These are phyloP conservation scores for Colletotrichum magnum DNA, from an alignment of 2,329 filamentous ascomycete species.

Conservation along the genomic window DNA sequence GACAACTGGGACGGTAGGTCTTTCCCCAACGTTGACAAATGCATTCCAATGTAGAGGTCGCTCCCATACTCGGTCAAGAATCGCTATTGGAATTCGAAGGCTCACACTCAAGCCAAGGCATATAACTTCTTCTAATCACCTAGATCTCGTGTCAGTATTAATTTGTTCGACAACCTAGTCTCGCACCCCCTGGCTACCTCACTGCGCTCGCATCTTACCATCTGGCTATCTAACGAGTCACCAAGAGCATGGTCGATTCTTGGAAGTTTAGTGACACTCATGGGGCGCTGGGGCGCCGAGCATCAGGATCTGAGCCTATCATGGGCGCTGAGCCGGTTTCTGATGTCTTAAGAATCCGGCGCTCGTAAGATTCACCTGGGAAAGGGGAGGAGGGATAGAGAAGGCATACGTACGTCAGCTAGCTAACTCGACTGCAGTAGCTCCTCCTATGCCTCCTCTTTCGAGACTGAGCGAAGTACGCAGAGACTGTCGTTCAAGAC, in stretches of 20 bases:
- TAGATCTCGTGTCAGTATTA: too few species aligned
- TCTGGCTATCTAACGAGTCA: background rate
- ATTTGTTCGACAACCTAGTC: too few species aligned
- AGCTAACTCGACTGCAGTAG: background rate
- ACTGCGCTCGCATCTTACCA: too few species aligned
- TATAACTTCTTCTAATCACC: too few species aligned
- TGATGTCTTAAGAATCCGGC: constrained; percentile 1
- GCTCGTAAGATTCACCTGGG: constrained; percentile 3
- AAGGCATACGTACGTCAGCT: background rate
- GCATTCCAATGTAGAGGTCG: too few species aligned
- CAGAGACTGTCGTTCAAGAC: constrained; percentile 38
- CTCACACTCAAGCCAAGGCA: too few species aligned
- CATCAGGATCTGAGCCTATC: constrained; percentile 19
- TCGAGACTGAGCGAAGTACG: constrained; percentile 3
- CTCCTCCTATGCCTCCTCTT: constrained; percentile 15
- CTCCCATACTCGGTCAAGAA: too few species aligned
- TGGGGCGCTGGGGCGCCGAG: constrained; percentile 3
- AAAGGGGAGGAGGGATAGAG: background rate
- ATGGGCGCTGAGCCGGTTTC: background rate
- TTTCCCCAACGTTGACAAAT: too few species aligned
- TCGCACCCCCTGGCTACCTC: too few species aligned
- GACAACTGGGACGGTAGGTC: too few species aligned
- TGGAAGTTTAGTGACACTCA: background rate
- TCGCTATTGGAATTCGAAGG: too few species aligned
- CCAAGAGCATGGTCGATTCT: constrained; percentile 18